phyloP scores from a whole-genome alignment of 2,329 filamentous ascomycete genomes.

The Aureobasidium lini region DNA sequence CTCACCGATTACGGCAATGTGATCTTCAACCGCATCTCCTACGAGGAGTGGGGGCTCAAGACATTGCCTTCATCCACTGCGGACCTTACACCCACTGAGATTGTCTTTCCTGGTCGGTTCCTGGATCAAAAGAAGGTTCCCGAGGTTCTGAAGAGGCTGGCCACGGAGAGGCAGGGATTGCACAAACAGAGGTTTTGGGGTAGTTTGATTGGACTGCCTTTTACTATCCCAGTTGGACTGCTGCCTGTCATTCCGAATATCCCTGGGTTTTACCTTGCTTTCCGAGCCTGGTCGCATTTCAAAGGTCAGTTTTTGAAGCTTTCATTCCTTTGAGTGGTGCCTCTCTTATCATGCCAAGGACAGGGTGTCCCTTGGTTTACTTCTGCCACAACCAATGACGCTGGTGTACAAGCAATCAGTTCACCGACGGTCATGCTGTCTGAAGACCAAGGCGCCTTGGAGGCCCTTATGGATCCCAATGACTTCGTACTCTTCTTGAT shows the following conservation, averaged over 20 bases:
- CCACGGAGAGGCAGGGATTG: slow-evolving; percentile 70
- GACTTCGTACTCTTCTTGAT: too few species aligned
- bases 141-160: slow-evolving; percentile 60
- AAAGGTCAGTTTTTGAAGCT: slow-evolving; percentile 35
- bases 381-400: too few species aligned
- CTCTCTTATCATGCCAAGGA: too few species aligned
- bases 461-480: too few species aligned
- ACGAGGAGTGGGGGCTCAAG: slow-evolving; percentile 96
- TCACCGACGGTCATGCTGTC: too few species aligned
- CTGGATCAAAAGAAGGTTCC: slow-evolving; percentile 56
- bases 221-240: slow-evolving; percentile 55
- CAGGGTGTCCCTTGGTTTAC: too few species aligned
- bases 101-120: slow-evolving; percentile 67
- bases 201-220: slow-evolving; percentile 75
- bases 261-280: slow-evolving; percentile 49
- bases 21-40: slow-evolving; percentile 79
- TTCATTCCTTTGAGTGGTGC: neutral
- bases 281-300: slow-evolving; percentile 88
- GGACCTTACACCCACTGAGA: slow-evolving; percentile 38
- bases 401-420: too few species aligned
- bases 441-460: too few species aligned
- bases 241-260: slow-evolving; percentile 15
- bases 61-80: slow-evolving; percentile 75
- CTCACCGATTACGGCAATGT: slow-evolving; percentile 78
- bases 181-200: slow-evolving; percentile 72